Conservation (phyloP, 140 eudicot genomes). For the Erigeron philadelphicus region DNA sequence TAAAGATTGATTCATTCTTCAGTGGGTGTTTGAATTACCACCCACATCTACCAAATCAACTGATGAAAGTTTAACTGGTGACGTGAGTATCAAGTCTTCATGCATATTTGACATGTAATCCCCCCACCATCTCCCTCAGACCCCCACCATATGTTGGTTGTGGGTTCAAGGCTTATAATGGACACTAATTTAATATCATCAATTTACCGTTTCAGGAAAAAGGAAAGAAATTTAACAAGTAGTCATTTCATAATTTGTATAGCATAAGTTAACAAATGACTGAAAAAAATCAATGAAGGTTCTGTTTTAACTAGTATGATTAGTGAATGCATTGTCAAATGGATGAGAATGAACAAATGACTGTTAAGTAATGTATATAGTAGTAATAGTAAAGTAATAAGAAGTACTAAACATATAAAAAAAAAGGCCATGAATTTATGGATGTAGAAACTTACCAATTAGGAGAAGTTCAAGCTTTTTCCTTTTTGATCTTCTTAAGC, state of each 20-base stretch:
- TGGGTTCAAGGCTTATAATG: too few relatives aligned
- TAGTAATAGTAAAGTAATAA: background rate
- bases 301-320: background rate
- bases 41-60: background rate
- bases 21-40: background rate
- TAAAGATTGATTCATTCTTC: background rate
- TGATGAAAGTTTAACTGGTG: background rate
- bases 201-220: too few relatives aligned
- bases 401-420: background rate
- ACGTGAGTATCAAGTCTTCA: background rate
- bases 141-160: too few relatives aligned
- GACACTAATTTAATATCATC: too few relatives aligned
- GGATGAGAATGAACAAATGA: background rate
- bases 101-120: background rate
- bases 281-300: background rate
- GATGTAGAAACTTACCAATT: slow-evolving; percentile 14
- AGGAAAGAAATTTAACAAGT: background rate
- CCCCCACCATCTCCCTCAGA: too few relatives aligned
- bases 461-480: slow-evolving; percentile 23
- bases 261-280: background rate
- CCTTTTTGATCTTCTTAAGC: slow-evolving; percentile 25
- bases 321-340: background rate
- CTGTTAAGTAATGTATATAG: background rate
- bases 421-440: slow-evolving; percentile 3
- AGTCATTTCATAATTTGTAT: background rate